Percentiles rank a stretch among this genome's conserved stretches.
Evolutionary conservation across 345 rosid species (phyloP).

Genomic region (rapeseed (Brassica napus)): DNA sequence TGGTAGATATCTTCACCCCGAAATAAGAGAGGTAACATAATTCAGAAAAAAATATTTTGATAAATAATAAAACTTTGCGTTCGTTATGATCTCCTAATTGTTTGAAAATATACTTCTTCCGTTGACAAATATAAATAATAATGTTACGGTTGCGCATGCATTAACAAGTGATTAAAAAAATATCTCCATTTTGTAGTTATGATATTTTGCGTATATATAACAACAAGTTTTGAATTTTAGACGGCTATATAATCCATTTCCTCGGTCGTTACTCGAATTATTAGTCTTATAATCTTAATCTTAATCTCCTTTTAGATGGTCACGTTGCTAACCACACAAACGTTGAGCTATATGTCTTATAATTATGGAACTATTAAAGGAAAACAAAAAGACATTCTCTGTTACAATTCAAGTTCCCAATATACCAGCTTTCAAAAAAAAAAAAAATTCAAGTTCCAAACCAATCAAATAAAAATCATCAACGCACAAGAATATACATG

Average conservation of each 20-base stretch:
- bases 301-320: not conserved
- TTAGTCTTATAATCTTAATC: not conserved
- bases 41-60: too few relatives aligned
- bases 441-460: not conserved
- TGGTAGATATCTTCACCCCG: not conserved
- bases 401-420: not conserved
- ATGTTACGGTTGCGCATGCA: not conserved
- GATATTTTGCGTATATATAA: not conserved
- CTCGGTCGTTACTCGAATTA: not conserved
- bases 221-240: not conserved
- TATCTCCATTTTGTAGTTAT: not conserved
- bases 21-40: too few relatives aligned
- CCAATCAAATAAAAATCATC: slow-evolving; percentile 15
- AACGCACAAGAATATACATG: slow-evolving; percentile 16
- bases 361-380: not conserved
- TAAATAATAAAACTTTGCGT: not conserved
- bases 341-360: not conserved
- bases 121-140: not conserved
- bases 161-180: not conserved
- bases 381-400: not conserved
- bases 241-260: not conserved
- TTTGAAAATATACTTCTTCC: not conserved
- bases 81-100: not conserved
- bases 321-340: not conserved
- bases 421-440: too few relatives aligned